Base-by-base conservation (phyloP, 805 yeast species). In the Candida pseudoglaebosa region DNA sequence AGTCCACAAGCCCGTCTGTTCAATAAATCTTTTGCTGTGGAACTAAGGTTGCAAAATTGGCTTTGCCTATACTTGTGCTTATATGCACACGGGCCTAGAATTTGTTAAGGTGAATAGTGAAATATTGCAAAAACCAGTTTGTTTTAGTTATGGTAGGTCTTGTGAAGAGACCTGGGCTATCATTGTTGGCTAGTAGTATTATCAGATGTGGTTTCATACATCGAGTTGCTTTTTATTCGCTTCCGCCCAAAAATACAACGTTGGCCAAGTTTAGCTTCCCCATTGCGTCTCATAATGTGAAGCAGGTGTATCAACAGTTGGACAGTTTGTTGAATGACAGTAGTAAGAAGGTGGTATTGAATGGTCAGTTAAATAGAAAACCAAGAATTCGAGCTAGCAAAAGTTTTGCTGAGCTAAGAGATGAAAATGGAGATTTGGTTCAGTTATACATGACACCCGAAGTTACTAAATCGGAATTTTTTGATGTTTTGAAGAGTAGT, bases 281-380 rank as follows among this genome's bases (percentile, higher is more conserved):
- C 2, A 14, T 50, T 1, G 64, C 70, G n/a, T 56, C 67, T 4
- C 62, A 59, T 40, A 42, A 52, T 7, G 45, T 62, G n/a, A 32
- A 32, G 2, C 43, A 41, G 18, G 39, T 54, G 4, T 29, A 34
- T n/a, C 4, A 16, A 19, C 32, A 45, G 10, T 31, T 54, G 7
- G 47, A 46, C 2, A 8, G 30, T 0, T 44, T 38, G 20, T 43
- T 49, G 22, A 30, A 37, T 13, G 36, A 34, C 32, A 34, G 15
- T 12, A 30, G 28, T 34, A 41, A 42, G 3, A 48, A 57, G 10
- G 73, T 83, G 2, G 67, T 73, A 0, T 47, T 91, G 5, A 78
- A 86, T 45, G 98, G 99, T 0, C 93, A 96, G 88, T 73, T 91
- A 13, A 79, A 87, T 51, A 68, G 75, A 16, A 80, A 82, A 46